Conservation (phyloP, 805 yeast species). For the Yamadazyma laniorum region DNA sequence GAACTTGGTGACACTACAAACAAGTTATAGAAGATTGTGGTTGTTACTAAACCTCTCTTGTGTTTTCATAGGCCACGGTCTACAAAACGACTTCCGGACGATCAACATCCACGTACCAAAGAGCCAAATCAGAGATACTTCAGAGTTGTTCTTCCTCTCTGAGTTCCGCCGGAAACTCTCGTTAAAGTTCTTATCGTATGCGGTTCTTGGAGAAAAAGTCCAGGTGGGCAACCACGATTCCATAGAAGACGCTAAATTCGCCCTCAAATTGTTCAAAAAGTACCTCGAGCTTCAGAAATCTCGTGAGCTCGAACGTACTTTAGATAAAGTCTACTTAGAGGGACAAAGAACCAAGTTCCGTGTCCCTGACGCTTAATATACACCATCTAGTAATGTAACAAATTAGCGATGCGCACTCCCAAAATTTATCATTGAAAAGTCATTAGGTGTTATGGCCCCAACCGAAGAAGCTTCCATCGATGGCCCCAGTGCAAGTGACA, state of each 20-base stretch:
- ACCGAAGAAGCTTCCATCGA: constrained; percentile 1
- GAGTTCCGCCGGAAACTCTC: constrained; percentile 77
- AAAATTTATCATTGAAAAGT: constrained; percentile 1
- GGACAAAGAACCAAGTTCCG: constrained; percentile 58
- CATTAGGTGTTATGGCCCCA: constrained; percentile 5
- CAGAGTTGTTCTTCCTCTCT: constrained; percentile 71
- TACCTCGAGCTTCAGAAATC: constrained; percentile 59
- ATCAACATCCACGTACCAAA: constrained; percentile 88
- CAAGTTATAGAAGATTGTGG: constrained; percentile 90
- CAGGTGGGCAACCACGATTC: constrained; percentile 96
- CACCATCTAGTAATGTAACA: too few species aligned
- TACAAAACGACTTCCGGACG: constrained; percentile 86
- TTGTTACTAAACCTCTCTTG: constrained; percentile 83
- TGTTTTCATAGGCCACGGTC: constrained; percentile 92
- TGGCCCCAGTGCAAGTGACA: neutral
- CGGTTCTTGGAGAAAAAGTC: constrained; percentile 67
- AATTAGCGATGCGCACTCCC: neutral
- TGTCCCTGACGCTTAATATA: constrained; percentile 40
- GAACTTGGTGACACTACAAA: constrained; percentile 73
- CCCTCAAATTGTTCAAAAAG: constrained; percentile 70
- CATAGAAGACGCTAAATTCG: constrained; percentile 91
- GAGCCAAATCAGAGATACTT: constrained; percentile 85
- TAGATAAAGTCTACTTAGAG: constrained; percentile 68
- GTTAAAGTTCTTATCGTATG: constrained; percentile 82
- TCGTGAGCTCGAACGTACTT: constrained; percentile 59